phyloP scores from a whole-genome alignment of 371 early-diverging fungal species.

The Rhizopus microsporus region DNA sequence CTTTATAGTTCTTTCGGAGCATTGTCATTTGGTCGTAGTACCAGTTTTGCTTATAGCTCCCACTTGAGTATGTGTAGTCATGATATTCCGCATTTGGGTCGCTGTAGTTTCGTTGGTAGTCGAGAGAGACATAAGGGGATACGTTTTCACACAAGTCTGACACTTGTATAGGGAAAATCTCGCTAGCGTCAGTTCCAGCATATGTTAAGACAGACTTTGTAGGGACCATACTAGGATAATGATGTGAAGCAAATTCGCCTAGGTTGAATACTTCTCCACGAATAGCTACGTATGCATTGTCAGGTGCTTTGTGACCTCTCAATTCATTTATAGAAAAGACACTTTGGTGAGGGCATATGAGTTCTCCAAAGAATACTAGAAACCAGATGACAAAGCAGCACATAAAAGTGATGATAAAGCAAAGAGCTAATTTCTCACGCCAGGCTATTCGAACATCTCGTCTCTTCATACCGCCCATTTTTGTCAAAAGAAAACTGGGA shows the following conservation, averaged over 20 bases:
- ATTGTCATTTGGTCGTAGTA: constrained; percentile 48
- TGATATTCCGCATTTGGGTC: constrained; percentile 43
- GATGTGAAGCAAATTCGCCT: constrained; percentile 57
- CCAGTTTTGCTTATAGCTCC: constrained; percentile 47
- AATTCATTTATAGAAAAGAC: constrained; percentile 53
- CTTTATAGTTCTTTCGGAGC: constrained; percentile 50
- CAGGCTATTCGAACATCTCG: constrained; percentile 89
- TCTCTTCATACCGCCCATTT: constrained; percentile 74
- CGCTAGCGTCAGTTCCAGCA: constrained; percentile 66
- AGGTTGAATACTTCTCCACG: constrained; percentile 80
- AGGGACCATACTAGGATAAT: constrained; percentile 54
- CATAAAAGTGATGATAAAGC: constrained; percentile 79
- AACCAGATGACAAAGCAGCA: constrained; percentile 83
- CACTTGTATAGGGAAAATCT: constrained; percentile 77
- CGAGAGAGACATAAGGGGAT: constrained; percentile 37
- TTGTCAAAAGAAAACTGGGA: constrained; percentile 62
- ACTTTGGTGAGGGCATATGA: constrained; percentile 84
- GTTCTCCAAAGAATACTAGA: constrained; percentile 78
- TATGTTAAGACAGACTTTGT: constrained; percentile 57
- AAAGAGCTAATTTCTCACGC: constrained; percentile 94
- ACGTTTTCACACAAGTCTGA: constrained; percentile 50
- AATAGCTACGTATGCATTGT: constrained; percentile 52
- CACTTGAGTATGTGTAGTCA: constrained; percentile 36
- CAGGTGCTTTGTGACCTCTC: constrained; percentile 13
- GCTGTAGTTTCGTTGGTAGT: constrained; percentile 33